Percentiles rank a stretch among this genome's conserved stretches.
Conservation (phyloP, 371 early-diverging fungal genomes). For the Encephalitozoon intestinalis region DNA sequence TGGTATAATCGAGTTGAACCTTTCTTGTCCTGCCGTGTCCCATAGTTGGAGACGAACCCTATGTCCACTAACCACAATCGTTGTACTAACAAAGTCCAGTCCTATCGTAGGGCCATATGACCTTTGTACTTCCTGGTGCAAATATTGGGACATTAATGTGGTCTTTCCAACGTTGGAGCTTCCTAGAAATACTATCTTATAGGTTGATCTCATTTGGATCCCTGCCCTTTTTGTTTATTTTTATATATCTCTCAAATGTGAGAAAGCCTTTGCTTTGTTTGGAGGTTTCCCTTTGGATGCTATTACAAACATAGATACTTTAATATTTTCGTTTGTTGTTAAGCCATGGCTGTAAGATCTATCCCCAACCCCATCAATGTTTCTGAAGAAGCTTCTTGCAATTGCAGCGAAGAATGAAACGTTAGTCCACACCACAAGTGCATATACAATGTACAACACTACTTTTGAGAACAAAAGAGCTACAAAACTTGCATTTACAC, state of each 20-base stretch:
- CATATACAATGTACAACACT: constrained; percentile 12
- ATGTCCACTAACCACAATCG: constrained; percentile 49
- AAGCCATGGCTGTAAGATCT: not conserved
- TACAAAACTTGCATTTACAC: constrained; percentile 6
- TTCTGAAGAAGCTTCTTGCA: constrained; percentile 22
- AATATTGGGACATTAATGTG: constrained; percentile 75
- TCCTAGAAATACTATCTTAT: constrained; percentile 62
- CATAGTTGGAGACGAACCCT: constrained; percentile 59
- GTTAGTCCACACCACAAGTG: not conserved
- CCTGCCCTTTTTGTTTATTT: constrained; percentile 4
- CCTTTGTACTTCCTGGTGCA: constrained; percentile 47
- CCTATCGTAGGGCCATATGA: constrained; percentile 86
- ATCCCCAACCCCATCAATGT: constrained; percentile 4
- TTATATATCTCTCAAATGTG: not conserved
- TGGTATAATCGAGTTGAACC: constrained; percentile 72
- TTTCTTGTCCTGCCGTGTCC: constrained; percentile 63
- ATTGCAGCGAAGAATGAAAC: constrained; percentile 8
- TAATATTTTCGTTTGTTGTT: not conserved
- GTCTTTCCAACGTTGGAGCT: constrained; percentile 82
- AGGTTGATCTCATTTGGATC: constrained; percentile 58
- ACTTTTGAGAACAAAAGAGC: constrained; percentile 7
- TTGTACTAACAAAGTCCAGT: constrained; percentile 82
- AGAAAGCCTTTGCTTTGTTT: not conserved
- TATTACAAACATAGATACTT: too few relatives aligned
- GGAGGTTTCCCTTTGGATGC: too few relatives aligned